phyloP scores from a whole-genome alignment of 2,329 filamentous ascomycete species.

The Atkinsonella texensis region DNA sequence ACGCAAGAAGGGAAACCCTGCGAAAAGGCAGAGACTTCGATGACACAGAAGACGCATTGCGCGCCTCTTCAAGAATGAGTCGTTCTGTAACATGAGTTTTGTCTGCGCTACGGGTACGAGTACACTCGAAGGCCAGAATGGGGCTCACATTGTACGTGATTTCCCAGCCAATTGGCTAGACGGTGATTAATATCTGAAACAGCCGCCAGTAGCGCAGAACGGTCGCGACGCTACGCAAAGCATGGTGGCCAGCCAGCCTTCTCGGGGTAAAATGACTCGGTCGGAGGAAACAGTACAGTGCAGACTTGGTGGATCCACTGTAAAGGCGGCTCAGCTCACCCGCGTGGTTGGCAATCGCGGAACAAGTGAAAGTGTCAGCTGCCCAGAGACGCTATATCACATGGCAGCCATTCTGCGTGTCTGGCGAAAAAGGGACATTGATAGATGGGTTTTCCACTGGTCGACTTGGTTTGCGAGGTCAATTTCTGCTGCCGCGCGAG shows the following conservation, averaged over 20 bases:
- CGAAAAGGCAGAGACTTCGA: no score
- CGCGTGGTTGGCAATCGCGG: no score
- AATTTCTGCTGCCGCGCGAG: not conserved
- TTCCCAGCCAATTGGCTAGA: conserved; percentile 12
- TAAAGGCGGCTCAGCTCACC: no score
- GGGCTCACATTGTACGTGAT: conserved; percentile 4
- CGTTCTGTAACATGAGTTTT: not conserved
- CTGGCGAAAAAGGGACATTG: no score
- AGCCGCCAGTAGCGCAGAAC: conserved; percentile 22
- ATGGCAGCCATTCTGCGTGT: no score
- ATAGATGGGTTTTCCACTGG: no score
- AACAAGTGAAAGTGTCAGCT: no score
- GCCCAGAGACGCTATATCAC: no score
- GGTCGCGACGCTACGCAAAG: not conserved
- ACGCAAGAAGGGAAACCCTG: no score
- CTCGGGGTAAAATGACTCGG: not conserved
- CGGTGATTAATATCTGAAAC: conserved; percentile 19
- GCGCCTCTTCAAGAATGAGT: not conserved
- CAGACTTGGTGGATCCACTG: no score
- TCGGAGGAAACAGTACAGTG: not conserved
- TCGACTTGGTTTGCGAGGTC: not conserved
- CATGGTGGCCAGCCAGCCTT: not conserved
- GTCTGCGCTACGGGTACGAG: not conserved
- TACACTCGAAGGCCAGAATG: not conserved
- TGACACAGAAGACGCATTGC: not conserved